Percentiles rank a stretch among this genome's conserved stretches.
These are phyloP conservation scores for Rubia peregrina DNA, from an alignment of 305 asterid species.

Conservation along the genomic window DNA sequence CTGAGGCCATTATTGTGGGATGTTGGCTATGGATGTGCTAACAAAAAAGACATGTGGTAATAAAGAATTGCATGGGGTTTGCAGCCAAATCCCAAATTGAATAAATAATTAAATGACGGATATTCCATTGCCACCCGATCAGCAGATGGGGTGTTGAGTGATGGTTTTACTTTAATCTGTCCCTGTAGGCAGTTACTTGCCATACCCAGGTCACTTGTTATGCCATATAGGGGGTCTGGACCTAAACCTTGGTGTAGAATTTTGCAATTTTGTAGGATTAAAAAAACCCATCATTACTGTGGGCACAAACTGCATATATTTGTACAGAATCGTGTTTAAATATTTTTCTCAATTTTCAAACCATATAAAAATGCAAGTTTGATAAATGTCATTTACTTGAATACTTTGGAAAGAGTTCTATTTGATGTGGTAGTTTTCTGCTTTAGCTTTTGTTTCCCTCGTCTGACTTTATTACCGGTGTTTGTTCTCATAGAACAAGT, in stretches of 20 bases:
- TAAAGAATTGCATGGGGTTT: not conserved
- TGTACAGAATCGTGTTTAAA: not conserved
- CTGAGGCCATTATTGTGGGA: not conserved
- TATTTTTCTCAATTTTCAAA: not conserved
- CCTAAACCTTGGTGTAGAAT: not conserved
- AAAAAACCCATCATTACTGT: not conserved
- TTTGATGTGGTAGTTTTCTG: not conserved
- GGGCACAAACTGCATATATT: not conserved
- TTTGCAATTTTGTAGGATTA: not conserved
- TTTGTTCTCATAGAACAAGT: slow-evolving; percentile 53
- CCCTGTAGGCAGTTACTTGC: not conserved
- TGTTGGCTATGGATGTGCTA: not conserved
- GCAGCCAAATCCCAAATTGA: not conserved
- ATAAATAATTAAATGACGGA: not conserved
- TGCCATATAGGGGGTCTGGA: not conserved
- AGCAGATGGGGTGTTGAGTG: not conserved
- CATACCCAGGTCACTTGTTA: not conserved
- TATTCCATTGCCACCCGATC: not conserved
- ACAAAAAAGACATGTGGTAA: not conserved
- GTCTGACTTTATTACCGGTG: slow-evolving; percentile 20
- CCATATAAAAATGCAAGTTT: not conserved
- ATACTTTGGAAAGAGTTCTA: not conserved
- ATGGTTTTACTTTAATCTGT: not conserved
- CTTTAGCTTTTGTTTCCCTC: not conserved
- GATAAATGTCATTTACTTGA: not conserved